These are phyloP conservation scores for Trypanosoma scelopori DNA, from an alignment of 208 protist species.

Conservation along the genomic window DNA sequence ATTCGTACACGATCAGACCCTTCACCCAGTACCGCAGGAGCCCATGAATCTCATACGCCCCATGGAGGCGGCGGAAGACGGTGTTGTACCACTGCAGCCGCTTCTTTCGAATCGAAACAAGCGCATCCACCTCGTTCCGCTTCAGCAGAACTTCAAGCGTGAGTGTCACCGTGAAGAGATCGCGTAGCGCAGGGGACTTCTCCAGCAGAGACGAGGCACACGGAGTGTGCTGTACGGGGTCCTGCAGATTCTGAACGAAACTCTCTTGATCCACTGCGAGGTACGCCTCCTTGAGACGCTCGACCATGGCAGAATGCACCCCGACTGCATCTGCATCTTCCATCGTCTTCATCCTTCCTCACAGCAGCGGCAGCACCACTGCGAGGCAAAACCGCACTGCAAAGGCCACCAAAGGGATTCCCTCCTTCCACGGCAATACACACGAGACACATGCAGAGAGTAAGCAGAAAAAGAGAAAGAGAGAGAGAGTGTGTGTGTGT, in stretches of 20 bases:
- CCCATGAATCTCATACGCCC: slow-evolving; percentile 6
- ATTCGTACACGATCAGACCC: slow-evolving; percentile 16
- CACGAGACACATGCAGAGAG: too few species aligned
- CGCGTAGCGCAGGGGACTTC: slow-evolving; percentile 8
- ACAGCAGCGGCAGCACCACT: too few species aligned
- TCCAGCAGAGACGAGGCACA: slow-evolving; percentile 5
- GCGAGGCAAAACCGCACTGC: too few species aligned
- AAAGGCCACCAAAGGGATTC: too few species aligned
- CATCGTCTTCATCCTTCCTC: background rate
- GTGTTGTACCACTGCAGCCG: slow-evolving; percentile 19
- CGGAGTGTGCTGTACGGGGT: background rate
- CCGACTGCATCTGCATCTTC: background rate
- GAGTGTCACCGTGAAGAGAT: slow-evolving; percentile 22
- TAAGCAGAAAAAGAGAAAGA: too few species aligned
- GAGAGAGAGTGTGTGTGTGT: too few species aligned
- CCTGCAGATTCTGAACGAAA: background rate
- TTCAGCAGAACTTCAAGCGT: slow-evolving; percentile 10
- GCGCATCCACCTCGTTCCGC: background rate
- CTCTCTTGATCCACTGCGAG: background rate
- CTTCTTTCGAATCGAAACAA: slow-evolving; percentile 1
- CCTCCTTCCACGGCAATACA: too few species aligned
- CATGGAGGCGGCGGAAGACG: slow-evolving; percentile 1
- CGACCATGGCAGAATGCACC: background rate
- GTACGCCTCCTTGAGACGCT: slow-evolving; percentile 1
- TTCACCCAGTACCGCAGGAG: slow-evolving; percentile 22